phyloP scores from a whole-genome alignment of 148 eudicot species.

The Drosera capensis region DNA sequence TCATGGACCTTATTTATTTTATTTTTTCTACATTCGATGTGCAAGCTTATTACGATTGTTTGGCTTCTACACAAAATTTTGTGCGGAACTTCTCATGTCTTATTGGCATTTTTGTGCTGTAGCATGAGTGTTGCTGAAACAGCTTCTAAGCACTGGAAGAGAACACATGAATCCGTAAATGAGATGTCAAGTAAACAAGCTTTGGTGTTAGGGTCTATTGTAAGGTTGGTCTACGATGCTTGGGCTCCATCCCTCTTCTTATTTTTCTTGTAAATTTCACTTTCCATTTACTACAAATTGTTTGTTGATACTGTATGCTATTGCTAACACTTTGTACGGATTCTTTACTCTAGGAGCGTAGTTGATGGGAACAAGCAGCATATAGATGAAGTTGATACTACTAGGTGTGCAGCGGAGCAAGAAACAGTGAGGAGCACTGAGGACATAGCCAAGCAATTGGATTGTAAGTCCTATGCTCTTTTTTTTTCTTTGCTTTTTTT shows the following conservation, averaged over 20 bases:
- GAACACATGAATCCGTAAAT: conserved; percentile 44
- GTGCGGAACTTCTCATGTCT: background rate
- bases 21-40: background rate
- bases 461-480: conserved; percentile 27
- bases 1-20: background rate
- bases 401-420: conserved; percentile 48
- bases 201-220: conserved; percentile 33
- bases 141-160: conserved; percentile 52
- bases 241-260: background rate
- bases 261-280: background rate
- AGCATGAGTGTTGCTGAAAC: conserved; percentile 57
- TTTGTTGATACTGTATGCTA: background rate
- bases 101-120: conserved; percentile 3
- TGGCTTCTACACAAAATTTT: background rate
- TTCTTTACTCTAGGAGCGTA: conserved; percentile 24
- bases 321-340: background rate
- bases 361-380: conserved; percentile 47
- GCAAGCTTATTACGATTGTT: background rate
- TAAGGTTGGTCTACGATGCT: conserved; percentile 35
- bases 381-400: conserved; percentile 44
- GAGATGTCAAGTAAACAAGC: conserved; percentile 43
- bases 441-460: conserved; percentile 32
- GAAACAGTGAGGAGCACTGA: conserved; percentile 44
- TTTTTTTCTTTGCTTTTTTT: no score
- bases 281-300: background rate